Conservation (phyloP, 805 yeast genomes). For the Candida sithepensis region DNA sequence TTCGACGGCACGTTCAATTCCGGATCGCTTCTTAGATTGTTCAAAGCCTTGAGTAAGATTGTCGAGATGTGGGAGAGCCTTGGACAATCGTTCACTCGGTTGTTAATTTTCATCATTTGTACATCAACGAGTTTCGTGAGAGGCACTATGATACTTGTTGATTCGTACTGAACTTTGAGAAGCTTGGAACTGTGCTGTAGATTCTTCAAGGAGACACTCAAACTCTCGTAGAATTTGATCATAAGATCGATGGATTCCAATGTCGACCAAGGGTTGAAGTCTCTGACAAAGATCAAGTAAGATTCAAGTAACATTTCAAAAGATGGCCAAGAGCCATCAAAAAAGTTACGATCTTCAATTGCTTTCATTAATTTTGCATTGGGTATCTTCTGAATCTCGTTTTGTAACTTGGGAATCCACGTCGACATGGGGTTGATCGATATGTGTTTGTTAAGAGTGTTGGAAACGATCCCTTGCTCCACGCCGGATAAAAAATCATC, state of each 20-base stretch:
- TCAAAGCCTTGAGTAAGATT: conserved; percentile 44
- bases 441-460: conserved; percentile 13
- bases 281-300: conserved; percentile 43
- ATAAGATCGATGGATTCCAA: conserved; percentile 53
- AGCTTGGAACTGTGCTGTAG: conserved; percentile 35
- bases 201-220: conserved; percentile 48
- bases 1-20: conserved; percentile 32
- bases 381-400: conserved; percentile 18
- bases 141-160: conserved; percentile 40
- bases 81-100: conserved; percentile 33
- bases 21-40: conserved; percentile 45
- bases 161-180: conserved; percentile 34
- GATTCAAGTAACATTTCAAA: conserved; percentile 41
- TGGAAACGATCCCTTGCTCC: conserved; percentile 2
- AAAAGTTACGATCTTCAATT: conserved; percentile 29
- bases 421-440: conserved; percentile 20
- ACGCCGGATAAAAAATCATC: conserved; percentile 12
- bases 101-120: conserved; percentile 36
- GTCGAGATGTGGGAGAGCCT: conserved; percentile 47
- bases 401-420: conserved; percentile 27
- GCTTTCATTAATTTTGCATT: conserved; percentile 22
- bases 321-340: conserved; percentile 37
- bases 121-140: conserved; percentile 40
- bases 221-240: conserved; percentile 41
- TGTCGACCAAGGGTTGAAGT: conserved; percentile 54